Base-by-base conservation (phyloP, 1,139 yeast genomes). In the Yamadazyma kanchanaburiensis region DNA sequence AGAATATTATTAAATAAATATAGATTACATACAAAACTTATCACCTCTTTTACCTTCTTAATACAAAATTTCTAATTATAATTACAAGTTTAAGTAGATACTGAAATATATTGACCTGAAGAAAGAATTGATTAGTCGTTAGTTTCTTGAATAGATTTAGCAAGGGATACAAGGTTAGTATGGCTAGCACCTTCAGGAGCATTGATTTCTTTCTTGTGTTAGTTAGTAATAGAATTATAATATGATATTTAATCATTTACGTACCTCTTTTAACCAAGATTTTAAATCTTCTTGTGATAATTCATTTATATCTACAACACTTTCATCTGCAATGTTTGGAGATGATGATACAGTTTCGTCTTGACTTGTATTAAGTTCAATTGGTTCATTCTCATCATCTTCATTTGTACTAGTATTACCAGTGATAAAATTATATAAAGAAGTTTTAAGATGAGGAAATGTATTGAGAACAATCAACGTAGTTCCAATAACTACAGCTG, bases 141-240 rank as follows among this genome's bases (percentile, higher is more conserved):
- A 53, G 45, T 45, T 42, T 56, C 58, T 45, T 61, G 58, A 48
- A 61, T 53, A 48, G 74, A 60, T 38, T 56, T 57, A 55, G 64
- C 73, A 55, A 70, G 65, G 61, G 74, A 48, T 45, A 70, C 60
- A 58, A 71, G 69, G 52, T 65, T 64, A 51, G 59, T 60, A 51
- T 56, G 63, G 52, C 70, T 50, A 54, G 73, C 68, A 55, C 62
- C 57, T 49, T 63, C 58, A 41, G 77, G 74, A 51, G 68, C 56
- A 42, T 51, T 47, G 56, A 71, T 55, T 45, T 70, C 74, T 58
- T 69, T 69, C 70, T 64, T 42, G 34, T 28, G 32, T 33, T 30
- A 37, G 68, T 33, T 63, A 63, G 69, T 64, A 61, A 17, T 7
- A 17, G 20, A 17, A 22, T 20, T 13, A 24, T 14, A 20, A 22